phyloP scores from a whole-genome alignment of 257 asterid species.

The Orobanche coerulescens region DNA sequence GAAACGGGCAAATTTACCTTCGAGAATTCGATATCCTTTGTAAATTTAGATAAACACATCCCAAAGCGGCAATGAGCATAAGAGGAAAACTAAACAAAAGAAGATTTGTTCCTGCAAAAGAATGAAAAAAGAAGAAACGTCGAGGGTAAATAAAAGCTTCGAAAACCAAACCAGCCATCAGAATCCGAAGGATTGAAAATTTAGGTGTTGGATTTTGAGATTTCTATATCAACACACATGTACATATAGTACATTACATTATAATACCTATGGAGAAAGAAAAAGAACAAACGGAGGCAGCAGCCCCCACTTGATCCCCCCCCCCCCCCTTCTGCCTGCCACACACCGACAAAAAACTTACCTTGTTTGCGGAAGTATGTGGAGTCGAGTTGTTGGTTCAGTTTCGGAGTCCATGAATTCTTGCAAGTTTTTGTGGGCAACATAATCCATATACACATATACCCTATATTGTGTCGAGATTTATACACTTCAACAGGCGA shows the following conservation, averaged over 20 bases:
- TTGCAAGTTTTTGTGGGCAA: slow-evolving; percentile 43
- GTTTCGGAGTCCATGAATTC: slow-evolving; percentile 34
- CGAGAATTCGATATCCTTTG: slow-evolving; percentile 27
- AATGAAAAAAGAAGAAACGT: too few species aligned
- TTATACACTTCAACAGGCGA: too few species aligned
- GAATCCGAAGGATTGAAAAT: too few species aligned
- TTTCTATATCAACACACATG: too few species aligned
- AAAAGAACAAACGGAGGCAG: too few species aligned
- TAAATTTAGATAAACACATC: slow-evolving; percentile 45
- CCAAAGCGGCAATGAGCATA: slow-evolving; percentile 41
- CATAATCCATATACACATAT: slow-evolving; percentile 44
- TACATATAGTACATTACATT: too few species aligned
- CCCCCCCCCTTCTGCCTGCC: too few species aligned
- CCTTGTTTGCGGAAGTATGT: slow-evolving; percentile 55
- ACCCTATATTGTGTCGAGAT: slow-evolving; percentile 37
- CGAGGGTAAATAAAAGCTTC: too few species aligned
- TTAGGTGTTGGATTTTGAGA: too few species aligned
- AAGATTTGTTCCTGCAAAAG: slow-evolving; percentile 52
- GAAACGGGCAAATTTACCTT: slow-evolving; percentile 23
- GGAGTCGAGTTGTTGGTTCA: slow-evolving; percentile 28
- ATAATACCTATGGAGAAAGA: too few species aligned
- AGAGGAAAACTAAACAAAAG: slow-evolving; percentile 42
- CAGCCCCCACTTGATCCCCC: too few species aligned
- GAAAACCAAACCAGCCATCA: too few species aligned
- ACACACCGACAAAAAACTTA: background rate